These are phyloP conservation scores for Aspergillus latus DNA, from an alignment of 2,329 filamentous ascomycete species.

Conservation along the genomic window DNA sequence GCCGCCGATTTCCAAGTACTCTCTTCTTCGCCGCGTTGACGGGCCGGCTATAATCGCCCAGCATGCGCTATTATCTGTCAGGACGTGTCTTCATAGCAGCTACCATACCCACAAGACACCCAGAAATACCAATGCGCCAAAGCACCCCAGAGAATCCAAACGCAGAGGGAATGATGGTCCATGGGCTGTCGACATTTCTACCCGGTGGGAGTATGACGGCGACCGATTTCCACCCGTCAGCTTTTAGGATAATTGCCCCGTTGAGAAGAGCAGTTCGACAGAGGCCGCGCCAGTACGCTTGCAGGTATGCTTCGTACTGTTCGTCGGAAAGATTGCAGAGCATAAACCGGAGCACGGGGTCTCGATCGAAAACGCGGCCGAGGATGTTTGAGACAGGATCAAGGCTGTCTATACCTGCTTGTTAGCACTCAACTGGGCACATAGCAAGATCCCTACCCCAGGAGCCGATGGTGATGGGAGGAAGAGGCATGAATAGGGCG, in stretches of 20 bases:
- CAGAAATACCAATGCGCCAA: slow-evolving; percentile 2
- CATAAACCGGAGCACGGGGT: slow-evolving; percentile 8
- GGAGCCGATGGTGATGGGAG: neutral
- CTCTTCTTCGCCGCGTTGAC: slow-evolving; percentile 5
- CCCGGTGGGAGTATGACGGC: slow-evolving; percentile 6
- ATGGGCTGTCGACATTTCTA: slow-evolving; percentile 3
- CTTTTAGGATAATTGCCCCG: slow-evolving; percentile 1
- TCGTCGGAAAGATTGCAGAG: slow-evolving; percentile 1
- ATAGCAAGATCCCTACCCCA: neutral
- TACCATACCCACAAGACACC: neutral
- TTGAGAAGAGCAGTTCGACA: slow-evolving; percentile 8
- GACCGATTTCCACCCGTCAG: slow-evolving; percentile 1
- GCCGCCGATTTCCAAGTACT: neutral
- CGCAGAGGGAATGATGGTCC: slow-evolving; percentile 3
- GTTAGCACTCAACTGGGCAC: neutral
- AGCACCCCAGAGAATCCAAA: neutral
- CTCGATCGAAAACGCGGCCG: slow-evolving; percentile 3
- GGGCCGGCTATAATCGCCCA: neutral
- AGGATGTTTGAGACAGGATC: slow-evolving; percentile 1
- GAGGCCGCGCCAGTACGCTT: slow-evolving; percentile 6
- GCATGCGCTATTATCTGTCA: slow-evolving; percentile 3
- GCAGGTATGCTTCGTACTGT: neutral
- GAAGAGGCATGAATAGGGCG: neutral
- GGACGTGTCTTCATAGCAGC: neutral
- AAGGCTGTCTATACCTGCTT: neutral